Conservation (phyloP, 1,284 basidiomycete genomes). For the Ceratobasidium sp. region DNA sequence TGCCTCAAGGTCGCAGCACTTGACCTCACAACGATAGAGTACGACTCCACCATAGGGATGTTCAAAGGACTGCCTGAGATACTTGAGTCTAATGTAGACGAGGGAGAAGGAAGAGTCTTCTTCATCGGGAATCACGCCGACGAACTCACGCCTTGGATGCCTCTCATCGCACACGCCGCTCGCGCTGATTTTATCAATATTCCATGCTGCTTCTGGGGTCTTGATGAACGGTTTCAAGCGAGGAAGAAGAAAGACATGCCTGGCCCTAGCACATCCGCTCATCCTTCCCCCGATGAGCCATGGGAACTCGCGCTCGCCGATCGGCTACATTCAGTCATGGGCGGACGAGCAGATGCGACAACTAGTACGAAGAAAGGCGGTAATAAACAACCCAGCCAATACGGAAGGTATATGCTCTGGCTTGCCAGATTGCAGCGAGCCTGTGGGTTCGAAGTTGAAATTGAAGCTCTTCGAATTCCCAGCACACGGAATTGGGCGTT, state of each 20-base stretch:
- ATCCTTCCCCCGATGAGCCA: slow-evolving; percentile 45
- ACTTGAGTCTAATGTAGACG: slow-evolving; percentile 18
- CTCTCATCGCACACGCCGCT: slow-evolving; percentile 75
- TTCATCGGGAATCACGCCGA: slow-evolving; percentile 97
- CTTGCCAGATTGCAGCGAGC: slow-evolving; percentile 74
- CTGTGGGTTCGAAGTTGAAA: slow-evolving; percentile 89
- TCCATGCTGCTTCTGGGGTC: slow-evolving; percentile 89
- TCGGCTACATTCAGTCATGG: slow-evolving; percentile 58
- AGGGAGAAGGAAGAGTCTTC: slow-evolving; percentile 76
- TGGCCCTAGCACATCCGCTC: slow-evolving; percentile 58
- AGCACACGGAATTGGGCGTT: slow-evolving; percentile 94
- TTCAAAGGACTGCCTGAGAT: slow-evolving; percentile 16
- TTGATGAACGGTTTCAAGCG: slow-evolving; percentile 69
- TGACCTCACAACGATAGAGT: slow-evolving; percentile 58
- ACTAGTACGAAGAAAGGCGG: slow-evolving; percentile 50
- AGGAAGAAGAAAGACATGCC: slow-evolving; percentile 35
- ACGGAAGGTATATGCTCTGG: slow-evolving; percentile 78
- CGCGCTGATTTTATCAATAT: slow-evolving; percentile 88
- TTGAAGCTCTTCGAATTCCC: slow-evolving; percentile 89
- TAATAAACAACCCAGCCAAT: slow-evolving; percentile 29
- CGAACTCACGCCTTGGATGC: slow-evolving; percentile 92
- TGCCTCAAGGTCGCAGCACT: slow-evolving; percentile 74
- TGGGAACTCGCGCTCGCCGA: slow-evolving; percentile 52
- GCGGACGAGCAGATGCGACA: slow-evolving; percentile 52
- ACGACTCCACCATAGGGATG: slow-evolving; percentile 39